Evolutionary conservation across 768 basidiomycete species (phyloP), one percentile per base, ranked within the genome.

Genomic region (Tephrocybe sp.): DNA sequence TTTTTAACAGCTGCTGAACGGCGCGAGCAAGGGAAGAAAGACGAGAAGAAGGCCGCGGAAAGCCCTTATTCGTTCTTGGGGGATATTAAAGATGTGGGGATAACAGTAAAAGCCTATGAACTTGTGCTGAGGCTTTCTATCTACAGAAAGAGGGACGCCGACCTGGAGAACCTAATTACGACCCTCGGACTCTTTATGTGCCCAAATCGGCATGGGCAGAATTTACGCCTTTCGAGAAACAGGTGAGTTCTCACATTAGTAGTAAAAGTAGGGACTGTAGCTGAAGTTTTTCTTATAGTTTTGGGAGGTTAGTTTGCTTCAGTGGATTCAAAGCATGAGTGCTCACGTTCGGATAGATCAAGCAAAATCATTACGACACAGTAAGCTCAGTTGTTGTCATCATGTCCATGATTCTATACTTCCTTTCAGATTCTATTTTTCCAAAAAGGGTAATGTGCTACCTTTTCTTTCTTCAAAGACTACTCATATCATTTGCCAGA

Each of bases 291-390:
- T 46, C 9, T 31, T 45, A 19, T 61, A 92, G 81, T 90, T 90
- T 52, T 87, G 85, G 84, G 84, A 87, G 79, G 82, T 82, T 61
- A 31, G 81, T 15, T 37, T 22, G 27, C 19, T 40, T 49, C 2
- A 18, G 4, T 32, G 32, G 22, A 26, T 12, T 19, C 6, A 43
- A 32, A 27, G 18, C 31, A 35, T n/a, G 31, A 41, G 25, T 45
- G 32, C 46, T 51, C 35, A 40, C 37, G 9, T 7, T 36, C 27
- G 28, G 22, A 38, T 53, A 92, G 78, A 99, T 99, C 74, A 99
- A 98, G 65, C 92, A 96, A 68, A 87, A 94, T 61, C 94, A 98
- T 63, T 98, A 84, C 64, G 97, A 99, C 68, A 99, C 97, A 15
- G 88, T 89, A 59, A 54, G 65, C 57, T 34, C 4, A 19, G 35